Evolutionary conservation across 2,329 filamentous ascomycete genomes (phyloP).

Genomic region (Macrophomina pseudophaseolina): DNA sequence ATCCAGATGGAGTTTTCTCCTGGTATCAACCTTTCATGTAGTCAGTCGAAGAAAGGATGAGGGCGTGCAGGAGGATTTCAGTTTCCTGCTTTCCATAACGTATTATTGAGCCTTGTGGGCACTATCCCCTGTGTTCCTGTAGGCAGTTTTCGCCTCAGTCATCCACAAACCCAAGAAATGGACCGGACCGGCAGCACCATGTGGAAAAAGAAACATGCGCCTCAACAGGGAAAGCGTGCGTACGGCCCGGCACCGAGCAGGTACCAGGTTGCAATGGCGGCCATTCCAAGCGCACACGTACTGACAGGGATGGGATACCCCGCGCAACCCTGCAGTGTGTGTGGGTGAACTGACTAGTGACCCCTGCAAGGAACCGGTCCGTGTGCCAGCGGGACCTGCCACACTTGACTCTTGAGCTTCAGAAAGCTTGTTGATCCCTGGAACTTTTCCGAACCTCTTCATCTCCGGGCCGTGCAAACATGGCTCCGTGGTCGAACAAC

Average conservation of each 20-base stretch:
- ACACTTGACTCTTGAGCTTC: background rate
- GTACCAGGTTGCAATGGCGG: background rate
- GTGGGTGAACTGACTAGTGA: background rate
- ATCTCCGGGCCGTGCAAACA: background rate
- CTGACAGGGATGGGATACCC: background rate
- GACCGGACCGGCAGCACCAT: background rate
- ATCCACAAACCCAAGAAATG: background rate
- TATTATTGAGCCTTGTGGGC: too few species aligned
- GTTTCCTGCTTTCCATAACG: too few species aligned
- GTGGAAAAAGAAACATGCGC: background rate
- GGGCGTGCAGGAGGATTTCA: too few species aligned
- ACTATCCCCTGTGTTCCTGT: background rate
- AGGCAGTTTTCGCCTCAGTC: background rate
- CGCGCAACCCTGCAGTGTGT: background rate
- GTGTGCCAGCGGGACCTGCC: background rate
- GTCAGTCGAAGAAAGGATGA: too few species aligned
- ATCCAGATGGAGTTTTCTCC: slow-evolving; percentile 38
- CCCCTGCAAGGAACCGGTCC: background rate
- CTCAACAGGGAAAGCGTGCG: background rate
- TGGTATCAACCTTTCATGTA: slow-evolving; percentile 37
- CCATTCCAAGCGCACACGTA: background rate
- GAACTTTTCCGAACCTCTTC: background rate
- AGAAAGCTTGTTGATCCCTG: background rate
- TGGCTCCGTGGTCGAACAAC: background rate
- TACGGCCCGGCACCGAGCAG: background rate